These are phyloP conservation scores for Trichomonas gallinae DNA, from an alignment of 208 protist species.

Conservation along the genomic window DNA sequence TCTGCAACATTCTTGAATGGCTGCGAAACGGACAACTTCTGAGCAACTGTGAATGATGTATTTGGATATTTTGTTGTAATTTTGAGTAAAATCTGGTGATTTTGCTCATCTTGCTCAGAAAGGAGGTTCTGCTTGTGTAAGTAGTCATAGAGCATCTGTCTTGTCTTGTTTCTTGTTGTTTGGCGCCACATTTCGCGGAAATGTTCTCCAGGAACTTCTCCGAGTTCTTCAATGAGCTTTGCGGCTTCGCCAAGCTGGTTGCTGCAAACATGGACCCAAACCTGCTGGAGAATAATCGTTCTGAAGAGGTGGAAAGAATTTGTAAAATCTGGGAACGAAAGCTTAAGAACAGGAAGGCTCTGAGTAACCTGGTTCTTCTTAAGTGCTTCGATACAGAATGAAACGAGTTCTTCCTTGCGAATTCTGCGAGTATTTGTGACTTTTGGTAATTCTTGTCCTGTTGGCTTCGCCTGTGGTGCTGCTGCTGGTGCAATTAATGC, in stretches of 20 bases:
- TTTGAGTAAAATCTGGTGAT: not conserved
- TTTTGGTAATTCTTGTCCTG: not conserved
- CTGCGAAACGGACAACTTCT: not conserved
- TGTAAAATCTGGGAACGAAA: not conserved
- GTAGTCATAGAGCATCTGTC: not conserved
- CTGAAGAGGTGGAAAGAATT: not conserved
- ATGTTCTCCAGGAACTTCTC: not conserved
- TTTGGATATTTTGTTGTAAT: slow-evolving; percentile 6
- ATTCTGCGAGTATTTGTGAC: not conserved
- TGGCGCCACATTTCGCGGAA: not conserved
- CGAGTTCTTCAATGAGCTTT: not conserved
- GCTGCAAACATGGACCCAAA: not conserved
- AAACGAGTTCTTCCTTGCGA: not conserved
- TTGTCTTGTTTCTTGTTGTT: not conserved
- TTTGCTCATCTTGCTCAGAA: not conserved
- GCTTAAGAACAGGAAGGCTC: not conserved
- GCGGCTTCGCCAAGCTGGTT: not conserved
- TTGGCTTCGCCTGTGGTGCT: not conserved
- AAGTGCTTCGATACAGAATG: not conserved
- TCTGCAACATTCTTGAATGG: not conserved
- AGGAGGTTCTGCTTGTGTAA: not conserved
- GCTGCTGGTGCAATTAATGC: not conserved
- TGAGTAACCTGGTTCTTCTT: not conserved
- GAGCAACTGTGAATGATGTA: not conserved
- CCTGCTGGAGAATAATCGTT: not conserved